Conservation (phyloP, 257 asterid species). For the Cinchona pubescens region DNA sequence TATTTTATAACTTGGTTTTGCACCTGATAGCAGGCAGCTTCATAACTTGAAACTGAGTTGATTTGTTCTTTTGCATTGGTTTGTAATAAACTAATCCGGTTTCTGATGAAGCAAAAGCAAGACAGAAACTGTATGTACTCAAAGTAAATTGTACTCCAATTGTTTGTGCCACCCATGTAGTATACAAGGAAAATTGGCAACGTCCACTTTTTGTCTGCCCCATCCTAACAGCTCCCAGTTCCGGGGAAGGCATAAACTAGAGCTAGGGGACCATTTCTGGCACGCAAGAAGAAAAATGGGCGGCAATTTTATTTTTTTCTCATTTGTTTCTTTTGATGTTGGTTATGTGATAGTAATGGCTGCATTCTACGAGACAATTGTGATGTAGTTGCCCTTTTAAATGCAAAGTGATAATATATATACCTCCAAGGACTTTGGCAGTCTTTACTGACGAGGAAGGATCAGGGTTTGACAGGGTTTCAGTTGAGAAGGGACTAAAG, state of each 20-base stretch:
- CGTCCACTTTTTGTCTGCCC: too few relatives aligned
- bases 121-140: not conserved
- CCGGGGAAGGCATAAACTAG: not conserved
- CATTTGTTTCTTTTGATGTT: too few relatives aligned
- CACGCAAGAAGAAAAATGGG: not conserved
- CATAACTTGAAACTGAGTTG: not conserved
- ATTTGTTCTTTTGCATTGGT: not conserved
- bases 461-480: not conserved
- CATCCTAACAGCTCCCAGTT: not conserved
- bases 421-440: not conserved
- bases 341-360: not conserved
- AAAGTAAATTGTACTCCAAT: not conserved
- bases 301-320: not conserved
- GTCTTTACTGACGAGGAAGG: not conserved
- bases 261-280: not conserved
- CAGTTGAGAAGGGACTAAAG: not conserved
- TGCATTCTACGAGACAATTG: not conserved
- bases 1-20: constrained; percentile 1
- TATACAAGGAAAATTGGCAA: not conserved
- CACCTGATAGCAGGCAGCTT: not conserved
- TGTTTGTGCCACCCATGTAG: not conserved
- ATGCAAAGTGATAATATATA: not conserved
- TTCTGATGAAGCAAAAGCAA: not conserved
- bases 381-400: too few relatives aligned
- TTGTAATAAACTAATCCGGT: not conserved